phyloP scores from a whole-genome alignment of 1,284 basidiomycete genomes.

The Tausonia pullulans region DNA sequence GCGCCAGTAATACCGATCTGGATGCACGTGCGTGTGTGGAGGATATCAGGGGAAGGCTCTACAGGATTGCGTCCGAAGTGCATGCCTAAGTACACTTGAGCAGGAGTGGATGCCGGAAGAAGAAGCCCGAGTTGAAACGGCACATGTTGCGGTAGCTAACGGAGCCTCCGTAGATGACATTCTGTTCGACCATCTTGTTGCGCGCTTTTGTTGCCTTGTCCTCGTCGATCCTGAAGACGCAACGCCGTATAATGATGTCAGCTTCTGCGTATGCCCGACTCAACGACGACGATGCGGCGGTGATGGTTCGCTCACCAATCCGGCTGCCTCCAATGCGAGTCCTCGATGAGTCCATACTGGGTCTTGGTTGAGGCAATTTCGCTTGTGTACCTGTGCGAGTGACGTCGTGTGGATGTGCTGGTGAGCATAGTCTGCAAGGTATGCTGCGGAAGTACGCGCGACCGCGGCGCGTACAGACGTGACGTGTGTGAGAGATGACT shows the following conservation, averaged over 20 bases:
- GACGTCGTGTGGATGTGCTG: no score
- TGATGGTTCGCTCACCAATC: slow-evolving; percentile 16
- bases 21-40: no score
- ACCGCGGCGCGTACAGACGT: slow-evolving; percentile 8
- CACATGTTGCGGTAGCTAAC: slow-evolving; percentile 3
- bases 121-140: slow-evolving; percentile 13
- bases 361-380: slow-evolving; percentile 55
- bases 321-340: neutral
- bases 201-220: slow-evolving; percentile 50
- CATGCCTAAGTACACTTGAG: neutral
- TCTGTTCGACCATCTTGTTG: slow-evolving; percentile 56
- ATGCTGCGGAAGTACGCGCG: neutral
- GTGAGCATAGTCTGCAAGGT: no score
- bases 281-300: neutral
- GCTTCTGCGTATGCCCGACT: neutral
- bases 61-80: slow-evolving; percentile 7
- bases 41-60: no score
- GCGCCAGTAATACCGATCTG: slow-evolving; percentile 46
- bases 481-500: slow-evolving; percentile 31
- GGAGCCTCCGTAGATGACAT: neutral
- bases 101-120: slow-evolving; percentile 11
- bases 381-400: slow-evolving; percentile 48
- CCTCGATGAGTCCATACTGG: slow-evolving; percentile 65
- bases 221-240: slow-evolving; percentile 50
- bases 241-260: neutral